Conservation (phyloP, 2,329 filamentous ascomycete species). For the Seiridium cupressi region DNA sequence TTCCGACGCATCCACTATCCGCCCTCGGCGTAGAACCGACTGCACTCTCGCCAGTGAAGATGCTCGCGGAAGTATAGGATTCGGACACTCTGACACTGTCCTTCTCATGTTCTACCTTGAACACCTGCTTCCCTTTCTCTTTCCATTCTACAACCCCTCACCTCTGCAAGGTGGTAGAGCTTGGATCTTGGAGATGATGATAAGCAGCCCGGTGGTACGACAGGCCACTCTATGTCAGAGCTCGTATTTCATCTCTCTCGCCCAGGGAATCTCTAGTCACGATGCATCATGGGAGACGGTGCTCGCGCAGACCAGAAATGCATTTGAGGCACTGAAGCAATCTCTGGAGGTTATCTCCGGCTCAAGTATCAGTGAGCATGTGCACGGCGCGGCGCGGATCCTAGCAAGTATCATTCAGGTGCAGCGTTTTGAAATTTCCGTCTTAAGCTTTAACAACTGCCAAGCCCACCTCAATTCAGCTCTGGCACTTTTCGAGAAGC, state of each 20-base stretch:
- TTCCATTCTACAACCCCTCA: constrained; percentile 22
- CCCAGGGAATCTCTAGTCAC: constrained; percentile 7
- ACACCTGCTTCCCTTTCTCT: constrained; percentile 21
- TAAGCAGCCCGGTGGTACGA: constrained; percentile 18
- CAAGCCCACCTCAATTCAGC: constrained; percentile 30
- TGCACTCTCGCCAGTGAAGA: constrained; percentile 7
- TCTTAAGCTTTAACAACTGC: constrained; percentile 31
- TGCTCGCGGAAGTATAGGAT: neutral
- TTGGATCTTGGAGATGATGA: constrained; percentile 20
- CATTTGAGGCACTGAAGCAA: constrained; percentile 17
- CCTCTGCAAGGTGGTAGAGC: constrained; percentile 16
- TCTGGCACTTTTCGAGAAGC: constrained; percentile 27
- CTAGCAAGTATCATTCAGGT: constrained; percentile 33
- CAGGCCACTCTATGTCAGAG: constrained; percentile 18
- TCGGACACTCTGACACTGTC: constrained; percentile 14
- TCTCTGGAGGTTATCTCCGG: constrained; percentile 19
- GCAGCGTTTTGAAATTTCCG: constrained; percentile 28
- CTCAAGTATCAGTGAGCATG: constrained; percentile 14
- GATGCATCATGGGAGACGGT: constrained; percentile 16
- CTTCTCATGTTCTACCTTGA: constrained; percentile 24
- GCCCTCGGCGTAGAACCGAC: neutral
- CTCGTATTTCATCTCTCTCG: constrained; percentile 20
- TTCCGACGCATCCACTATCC: neutral
- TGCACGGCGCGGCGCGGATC: constrained; percentile 21
- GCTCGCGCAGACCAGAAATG: constrained; percentile 19